These are phyloP conservation scores for Salix dunnii DNA, from an alignment of 345 rosid species.

Conservation along the genomic window DNA sequence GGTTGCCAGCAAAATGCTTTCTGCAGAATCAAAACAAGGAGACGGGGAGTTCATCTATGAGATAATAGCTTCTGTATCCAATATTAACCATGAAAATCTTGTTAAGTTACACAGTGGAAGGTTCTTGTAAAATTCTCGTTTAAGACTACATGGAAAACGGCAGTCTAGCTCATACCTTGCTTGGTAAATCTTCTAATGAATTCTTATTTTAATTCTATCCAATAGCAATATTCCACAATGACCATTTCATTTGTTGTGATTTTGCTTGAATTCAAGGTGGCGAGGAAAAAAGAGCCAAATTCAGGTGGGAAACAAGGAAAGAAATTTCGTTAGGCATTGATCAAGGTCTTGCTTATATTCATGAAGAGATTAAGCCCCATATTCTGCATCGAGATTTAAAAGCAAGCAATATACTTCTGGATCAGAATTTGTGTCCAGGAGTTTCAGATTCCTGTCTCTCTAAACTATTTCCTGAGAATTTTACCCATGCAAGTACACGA, in stretches of 20 bases:
- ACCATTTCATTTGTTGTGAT: neutral
- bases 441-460: slow-evolving; percentile 46
- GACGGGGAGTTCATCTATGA: slow-evolving; percentile 40
- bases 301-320: slow-evolving; percentile 29
- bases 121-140: slow-evolving; percentile 35
- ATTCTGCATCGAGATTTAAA: slow-evolving; percentile 45
- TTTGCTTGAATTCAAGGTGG: slow-evolving; percentile 15
- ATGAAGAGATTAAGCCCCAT: slow-evolving; percentile 35
- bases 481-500: slow-evolving; percentile 32
- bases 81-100: slow-evolving; percentile 29
- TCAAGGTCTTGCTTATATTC: slow-evolving; percentile 37
- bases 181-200: slow-evolving; percentile 3
- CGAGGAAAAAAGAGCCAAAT: slow-evolving; percentile 18
- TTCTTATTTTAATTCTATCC: neutral
- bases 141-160: slow-evolving; percentile 39
- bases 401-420: slow-evolving; percentile 42
- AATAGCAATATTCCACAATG: neutral
- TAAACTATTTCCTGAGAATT: slow-evolving; percentile 23
- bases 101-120: slow-evolving; percentile 36
- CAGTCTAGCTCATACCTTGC: slow-evolving; percentile 24
- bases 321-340: slow-evolving; percentile 32
- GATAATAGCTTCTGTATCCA: slow-evolving; percentile 25
- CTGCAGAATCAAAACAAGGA: slow-evolving; percentile 41
- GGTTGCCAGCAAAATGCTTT: slow-evolving; percentile 38
- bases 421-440: slow-evolving; percentile 35